These are phyloP conservation scores for Thozetella sp. DNA, from an alignment of 495 filamentous ascomycete species.

Conservation along the genomic window DNA sequence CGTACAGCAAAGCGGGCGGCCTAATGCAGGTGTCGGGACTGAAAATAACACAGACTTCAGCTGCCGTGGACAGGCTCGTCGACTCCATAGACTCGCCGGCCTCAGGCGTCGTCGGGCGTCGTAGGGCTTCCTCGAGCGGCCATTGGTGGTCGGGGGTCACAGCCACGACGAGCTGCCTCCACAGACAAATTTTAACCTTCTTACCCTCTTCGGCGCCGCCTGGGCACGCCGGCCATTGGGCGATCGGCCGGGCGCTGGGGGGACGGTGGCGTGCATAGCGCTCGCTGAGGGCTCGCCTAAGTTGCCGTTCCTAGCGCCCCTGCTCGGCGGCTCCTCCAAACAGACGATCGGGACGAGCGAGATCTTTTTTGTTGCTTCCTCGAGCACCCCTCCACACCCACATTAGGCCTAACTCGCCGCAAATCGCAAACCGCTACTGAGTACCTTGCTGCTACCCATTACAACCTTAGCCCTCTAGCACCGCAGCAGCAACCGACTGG, in stretches of 20 bases:
- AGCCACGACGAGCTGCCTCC: constrained; percentile 1
- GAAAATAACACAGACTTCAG: neutral
- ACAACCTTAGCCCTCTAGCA: too few relatives aligned
- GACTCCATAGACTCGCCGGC: neutral
- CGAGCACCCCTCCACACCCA: too few relatives aligned
- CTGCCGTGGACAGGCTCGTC: neutral
- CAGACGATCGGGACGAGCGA: constrained; percentile 1
- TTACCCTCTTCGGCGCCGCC: neutral
- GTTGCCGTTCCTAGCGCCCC: constrained; percentile 19
- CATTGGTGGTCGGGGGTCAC: neutral
- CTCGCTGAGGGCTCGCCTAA: constrained; percentile 31
- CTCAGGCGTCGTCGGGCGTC: neutral
- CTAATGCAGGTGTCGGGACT: neutral
- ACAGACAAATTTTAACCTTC: neutral
- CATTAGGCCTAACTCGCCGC: too few relatives aligned
- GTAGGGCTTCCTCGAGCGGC: neutral
- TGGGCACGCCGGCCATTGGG: constrained; percentile 4
- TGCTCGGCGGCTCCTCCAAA: constrained; percentile 5
- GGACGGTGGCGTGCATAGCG: constrained; percentile 1
- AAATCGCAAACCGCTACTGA: too few relatives aligned
- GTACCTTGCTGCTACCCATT: too few relatives aligned
- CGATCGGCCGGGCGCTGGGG: neutral
- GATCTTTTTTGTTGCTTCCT: too few relatives aligned
- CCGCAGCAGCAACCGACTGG: too few relatives aligned
- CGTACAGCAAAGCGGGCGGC: neutral